phyloP scores from a whole-genome alignment of 2,329 filamentous ascomycete species.

The Calycina herbarum region DNA sequence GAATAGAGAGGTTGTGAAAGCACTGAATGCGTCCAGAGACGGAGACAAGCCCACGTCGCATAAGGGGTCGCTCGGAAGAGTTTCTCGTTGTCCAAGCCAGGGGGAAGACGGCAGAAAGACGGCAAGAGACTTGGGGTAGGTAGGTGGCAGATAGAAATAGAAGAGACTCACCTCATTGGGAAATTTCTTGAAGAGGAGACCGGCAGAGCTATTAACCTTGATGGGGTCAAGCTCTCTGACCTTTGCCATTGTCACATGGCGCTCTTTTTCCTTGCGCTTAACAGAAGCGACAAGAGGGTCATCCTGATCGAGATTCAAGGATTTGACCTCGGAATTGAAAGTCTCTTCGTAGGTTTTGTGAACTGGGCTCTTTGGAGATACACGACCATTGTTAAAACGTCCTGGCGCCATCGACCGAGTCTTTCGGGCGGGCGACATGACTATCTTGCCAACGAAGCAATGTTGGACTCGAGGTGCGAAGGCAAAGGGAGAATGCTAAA shows the following conservation, averaged over 20 bases:
- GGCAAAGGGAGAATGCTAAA: neutral
- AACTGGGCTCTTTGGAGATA: neutral
- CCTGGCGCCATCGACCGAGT: neutral
- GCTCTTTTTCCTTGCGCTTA: neutral
- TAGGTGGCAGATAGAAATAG: neutral
- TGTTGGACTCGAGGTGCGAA: neutral
- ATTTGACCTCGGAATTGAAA: neutral
- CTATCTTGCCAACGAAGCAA: neutral
- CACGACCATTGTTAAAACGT: neutral
- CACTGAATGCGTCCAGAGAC: too few species aligned
- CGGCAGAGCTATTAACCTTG: neutral
- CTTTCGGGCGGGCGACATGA: constrained; percentile 4
- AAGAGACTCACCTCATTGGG: constrained; percentile 4
- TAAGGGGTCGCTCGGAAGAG: too few species aligned
- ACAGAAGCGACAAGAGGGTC: neutral
- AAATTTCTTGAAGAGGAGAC: constrained; percentile 3
- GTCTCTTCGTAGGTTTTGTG: neutral
- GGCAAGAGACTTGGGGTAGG: too few species aligned
- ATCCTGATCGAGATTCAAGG: neutral
- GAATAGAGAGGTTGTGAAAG: neutral
- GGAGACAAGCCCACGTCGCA: too few species aligned
- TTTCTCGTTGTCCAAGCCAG: neutral
- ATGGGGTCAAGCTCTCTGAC: neutral
- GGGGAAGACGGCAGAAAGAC: neutral
- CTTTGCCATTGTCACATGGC: neutral